These are phyloP conservation scores for Spiromastix sp. DNA, from an alignment of 2,329 filamentous ascomycete species.

Conservation along the genomic window DNA sequence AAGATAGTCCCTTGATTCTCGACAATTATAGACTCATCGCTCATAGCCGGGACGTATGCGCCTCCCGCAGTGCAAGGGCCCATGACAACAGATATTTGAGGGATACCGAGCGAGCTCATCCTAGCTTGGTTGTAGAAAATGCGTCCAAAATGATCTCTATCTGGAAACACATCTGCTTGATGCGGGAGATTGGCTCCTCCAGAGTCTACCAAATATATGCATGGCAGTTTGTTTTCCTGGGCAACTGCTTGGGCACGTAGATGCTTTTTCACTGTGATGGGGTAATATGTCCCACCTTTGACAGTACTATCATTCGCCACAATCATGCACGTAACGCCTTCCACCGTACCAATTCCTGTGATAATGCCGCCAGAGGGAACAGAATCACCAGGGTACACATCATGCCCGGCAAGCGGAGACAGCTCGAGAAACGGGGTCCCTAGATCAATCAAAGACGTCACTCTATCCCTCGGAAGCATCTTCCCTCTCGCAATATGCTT, in stretches of 20 bases:
- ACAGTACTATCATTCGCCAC: conserved; percentile 95
- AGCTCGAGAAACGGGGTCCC: conserved; percentile 87
- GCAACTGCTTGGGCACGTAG: conserved; percentile 84
- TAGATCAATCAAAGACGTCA: conserved; percentile 78
- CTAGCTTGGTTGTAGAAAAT: conserved; percentile 98
- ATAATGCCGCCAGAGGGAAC: conserved; percentile 87
- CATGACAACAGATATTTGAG: conserved; percentile 93
- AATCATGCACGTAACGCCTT: conserved; percentile 85
- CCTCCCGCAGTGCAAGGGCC: conserved; percentile 92
- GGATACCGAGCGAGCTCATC: conserved; percentile 82
- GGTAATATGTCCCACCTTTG: conserved; percentile 94
- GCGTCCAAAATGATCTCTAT: conserved; percentile 87
- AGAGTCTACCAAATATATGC: conserved; percentile 93
- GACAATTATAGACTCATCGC: conserved; percentile 94
- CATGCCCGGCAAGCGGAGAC: conserved; percentile 80
- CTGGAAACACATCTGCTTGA: conserved; percentile 91
- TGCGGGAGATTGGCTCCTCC: conserved; percentile 91
- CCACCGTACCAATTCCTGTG: conserved; percentile 80
- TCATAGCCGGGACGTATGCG: conserved; percentile 95
- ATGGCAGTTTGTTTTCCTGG: conserved; percentile 70
- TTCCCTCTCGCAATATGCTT: conserved; percentile 84
- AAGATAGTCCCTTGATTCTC: conserved; percentile 96
- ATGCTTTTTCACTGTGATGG: conserved; percentile 96
- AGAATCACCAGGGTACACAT: conserved; percentile 76
- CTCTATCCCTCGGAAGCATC: conserved; percentile 85